Percentiles rank a stretch among this genome's conserved stretches.
phyloP scores from a whole-genome alignment of 345 rosid species.

The Punica granatum region DNA sequence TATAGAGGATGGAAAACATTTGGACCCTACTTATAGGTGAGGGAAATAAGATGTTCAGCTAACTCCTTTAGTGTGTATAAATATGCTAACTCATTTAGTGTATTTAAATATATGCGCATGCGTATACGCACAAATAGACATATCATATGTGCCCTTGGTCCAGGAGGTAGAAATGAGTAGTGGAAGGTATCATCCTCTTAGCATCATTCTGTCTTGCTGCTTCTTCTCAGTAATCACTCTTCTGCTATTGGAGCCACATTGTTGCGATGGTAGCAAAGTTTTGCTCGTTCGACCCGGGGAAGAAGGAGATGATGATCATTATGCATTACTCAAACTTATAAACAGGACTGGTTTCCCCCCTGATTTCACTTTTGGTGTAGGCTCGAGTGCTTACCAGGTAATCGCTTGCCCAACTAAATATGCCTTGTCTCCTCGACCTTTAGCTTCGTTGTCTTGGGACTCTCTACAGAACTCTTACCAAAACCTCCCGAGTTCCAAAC shows the following conservation, averaged over 20 bases:
- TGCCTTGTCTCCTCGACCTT: too few relatives aligned
- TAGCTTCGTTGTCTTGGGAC: not conserved
- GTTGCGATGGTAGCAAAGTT: not conserved
- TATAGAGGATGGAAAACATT: too few relatives aligned
- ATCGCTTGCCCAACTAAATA: not conserved
- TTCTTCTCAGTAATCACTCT: not conserved
- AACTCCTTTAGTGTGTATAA: too few relatives aligned
- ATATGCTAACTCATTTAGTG: too few relatives aligned
- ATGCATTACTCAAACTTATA: not conserved
- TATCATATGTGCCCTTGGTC: too few relatives aligned
- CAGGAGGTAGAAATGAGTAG: not conserved
- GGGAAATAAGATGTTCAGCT: too few relatives aligned
- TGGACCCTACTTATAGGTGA: too few relatives aligned
- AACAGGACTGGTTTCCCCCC: conserved; percentile 18
- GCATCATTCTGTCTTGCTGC: not conserved
- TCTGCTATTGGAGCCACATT: not conserved
- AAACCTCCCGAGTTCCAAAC: too few relatives aligned
- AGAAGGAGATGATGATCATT: not conserved
- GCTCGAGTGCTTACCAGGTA: conserved; percentile 10
- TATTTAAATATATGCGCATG: too few relatives aligned
- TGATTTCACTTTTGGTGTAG: conserved; percentile 18
- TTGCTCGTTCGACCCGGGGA: not conserved
- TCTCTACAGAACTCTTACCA: too few relatives aligned
- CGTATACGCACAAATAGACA: too few relatives aligned
- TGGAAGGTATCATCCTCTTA: not conserved